A percentile compares a stretch with the other conserved stretches of the same genome.
These are phyloP conservation scores for Hymenoscyphus albidus DNA, from an alignment of 2,329 filamentous ascomycete genomes.

Conservation along the genomic window DNA sequence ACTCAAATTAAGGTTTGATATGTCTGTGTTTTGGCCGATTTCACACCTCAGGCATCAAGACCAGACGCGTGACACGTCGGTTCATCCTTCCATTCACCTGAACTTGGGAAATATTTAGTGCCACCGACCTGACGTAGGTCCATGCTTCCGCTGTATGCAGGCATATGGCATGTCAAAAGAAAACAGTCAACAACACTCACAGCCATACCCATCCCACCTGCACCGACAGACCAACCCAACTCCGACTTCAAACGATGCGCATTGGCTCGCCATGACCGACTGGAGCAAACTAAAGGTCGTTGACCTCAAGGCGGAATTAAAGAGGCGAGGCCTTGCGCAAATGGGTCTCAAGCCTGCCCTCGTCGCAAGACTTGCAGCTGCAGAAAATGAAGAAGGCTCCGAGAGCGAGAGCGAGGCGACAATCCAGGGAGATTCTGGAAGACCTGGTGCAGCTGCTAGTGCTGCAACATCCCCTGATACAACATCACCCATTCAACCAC, in stretches of 20 bases:
- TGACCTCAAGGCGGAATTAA: constrained; percentile 72
- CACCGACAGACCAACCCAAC: background rate
- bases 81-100: background rate
- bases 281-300: constrained; percentile 65
- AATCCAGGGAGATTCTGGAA: constrained; percentile 27
- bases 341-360: constrained; percentile 70
- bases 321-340: constrained; percentile 63
- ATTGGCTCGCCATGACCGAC: constrained; percentile 42
- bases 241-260: constrained; percentile 18
- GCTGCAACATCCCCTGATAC: constrained; percentile 28
- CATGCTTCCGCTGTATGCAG: too few relatives aligned
- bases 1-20: background rate
- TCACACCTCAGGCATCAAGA: background rate
- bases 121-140: background rate
- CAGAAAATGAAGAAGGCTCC: constrained; percentile 37
- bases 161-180: background rate
- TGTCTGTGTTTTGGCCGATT: too few relatives aligned
- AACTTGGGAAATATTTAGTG: background rate
- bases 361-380: constrained; percentile 57
- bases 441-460: constrained; percentile 22
- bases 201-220: background rate
- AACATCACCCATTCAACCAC: constrained; percentile 19
- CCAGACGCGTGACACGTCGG: background rate
- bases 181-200: background rate
- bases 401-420: constrained; percentile 34